Base-by-base conservation (phyloP, 192 early-diverging fungal species). In the Umbelopsis isabellina region DNA sequence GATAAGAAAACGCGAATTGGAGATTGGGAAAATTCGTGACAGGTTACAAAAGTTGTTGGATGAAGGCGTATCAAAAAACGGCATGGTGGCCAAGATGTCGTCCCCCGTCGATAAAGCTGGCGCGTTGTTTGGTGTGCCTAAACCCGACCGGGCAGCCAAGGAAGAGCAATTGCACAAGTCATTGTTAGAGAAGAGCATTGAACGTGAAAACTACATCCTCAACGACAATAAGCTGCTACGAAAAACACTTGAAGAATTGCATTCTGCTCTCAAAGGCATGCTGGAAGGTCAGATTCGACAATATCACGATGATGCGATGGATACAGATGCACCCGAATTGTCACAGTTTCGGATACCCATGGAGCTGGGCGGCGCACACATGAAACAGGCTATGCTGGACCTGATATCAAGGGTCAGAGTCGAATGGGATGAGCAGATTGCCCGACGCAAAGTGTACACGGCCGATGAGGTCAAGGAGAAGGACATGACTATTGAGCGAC, bases 401-500 rank as follows among this genome's bases (percentile, higher is more conserved):
- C 46, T 82, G 23, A 49, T 88, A 50, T 74, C 61, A 41, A 76
- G 80, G 52, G 46, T 86, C 4, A 76, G 75, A 46, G 70, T 75
- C 66, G 78, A 79, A 37, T 79, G 78, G 78, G 35, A 45, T 53
- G 1, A 68, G 75, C 72, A 77, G 76, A 49, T 67, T 18, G 49
- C 37, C 30, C 49, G 61, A 52, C 27, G 33, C n/a, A 23, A 67
- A 45, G 55, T 69, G 46, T 74, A 70, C 46, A 74, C 73, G 53
- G 71, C 66, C 30, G 52, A 72, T 15, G 84, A 87, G 51, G 68
- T 85, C 47, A 73, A 68, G 13, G 74, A 80, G 53, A 90, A 87
- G 55, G 81, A 85, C 46, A 20, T 58, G 50, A 82, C 76, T 12
- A 86, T 91, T 25, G 72, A 67, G 3, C 68, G 73, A 71, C 83